Base-by-base conservation (phyloP, 2,329 filamentous ascomycete genomes). In the Aaosphaeria arxii region DNA sequence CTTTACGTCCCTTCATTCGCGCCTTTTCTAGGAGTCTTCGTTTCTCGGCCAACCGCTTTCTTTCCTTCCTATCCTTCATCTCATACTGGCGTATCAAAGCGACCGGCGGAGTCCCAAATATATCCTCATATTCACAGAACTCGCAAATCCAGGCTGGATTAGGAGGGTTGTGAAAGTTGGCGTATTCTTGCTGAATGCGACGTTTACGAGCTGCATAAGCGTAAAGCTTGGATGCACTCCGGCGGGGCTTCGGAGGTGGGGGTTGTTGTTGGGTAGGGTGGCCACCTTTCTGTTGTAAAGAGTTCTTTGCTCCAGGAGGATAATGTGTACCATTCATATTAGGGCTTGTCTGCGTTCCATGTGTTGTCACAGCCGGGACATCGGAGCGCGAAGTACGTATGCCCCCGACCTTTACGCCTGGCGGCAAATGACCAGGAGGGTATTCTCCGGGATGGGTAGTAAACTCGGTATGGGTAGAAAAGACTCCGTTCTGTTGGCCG, bases 51-150 rank as follows among this genome's bases (percentile, higher is more conserved):
- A 92, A 79, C 54, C 91, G 84, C 61, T 89, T 89, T 43, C 90
- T 86, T 66, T 89, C 85, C 51, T 88, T 87, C 33, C 90, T 85
- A 64, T 96, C 94, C 69, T 96, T 96, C 66, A 92, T 88, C 72
- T 99, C 94, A 65, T 97, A 99, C 53, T 91, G 85, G 38, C 89
- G 83, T 54, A 97, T 95, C 46, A 99, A 74, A 43, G 90, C 90
- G 59, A 83, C 81, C 0, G 94, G 94, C 2, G 88, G 88, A 45
- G 80, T 80, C n/a, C 92, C 92, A 67, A 96, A 97, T 43, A 99
- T 96, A 45, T 84, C 84, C 71, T 97, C 92, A 66, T 96, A 99
- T 70, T 99, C 94, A 75, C 94, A 99, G 67, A 97, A 97, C 63
- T 96, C 89, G 72, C 94, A 99, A 42, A 97, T 91, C 89, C 91